A percentile compares a stretch with the other conserved stretches of the same genome.
Evolutionary conservation across 768 basidiomycete genomes (phyloP).

Genomic region (Coprinopsis sp.): DNA sequence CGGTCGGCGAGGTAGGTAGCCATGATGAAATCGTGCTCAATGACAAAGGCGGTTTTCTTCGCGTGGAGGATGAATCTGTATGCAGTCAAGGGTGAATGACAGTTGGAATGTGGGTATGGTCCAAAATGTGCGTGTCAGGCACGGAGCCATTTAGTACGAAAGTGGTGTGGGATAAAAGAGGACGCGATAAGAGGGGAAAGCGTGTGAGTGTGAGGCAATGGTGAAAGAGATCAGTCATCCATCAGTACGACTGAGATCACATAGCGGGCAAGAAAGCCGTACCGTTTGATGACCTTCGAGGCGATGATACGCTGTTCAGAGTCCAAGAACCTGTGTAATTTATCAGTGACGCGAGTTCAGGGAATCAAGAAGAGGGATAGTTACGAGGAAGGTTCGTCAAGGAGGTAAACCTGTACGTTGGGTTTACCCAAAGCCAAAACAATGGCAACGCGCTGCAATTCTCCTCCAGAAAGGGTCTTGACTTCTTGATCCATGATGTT

Average conservation of each 20-base stretch:
- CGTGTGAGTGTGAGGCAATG: too few species aligned
- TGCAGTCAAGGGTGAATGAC: background rate
- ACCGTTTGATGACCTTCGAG: conserved; percentile 96
- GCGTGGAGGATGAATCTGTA: conserved; percentile 87
- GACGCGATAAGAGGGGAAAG: too few species aligned
- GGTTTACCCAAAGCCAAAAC: conserved; percentile 78
- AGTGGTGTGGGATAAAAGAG: too few species aligned
- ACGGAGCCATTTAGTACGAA: too few species aligned
- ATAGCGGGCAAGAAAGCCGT: conserved; percentile 16
- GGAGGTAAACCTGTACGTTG: conserved; percentile 76
- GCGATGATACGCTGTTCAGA: conserved; percentile 99
- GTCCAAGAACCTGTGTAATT: conserved; percentile 75
- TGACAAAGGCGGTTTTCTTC: conserved; percentile 97
- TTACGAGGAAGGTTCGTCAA: conserved; percentile 88
- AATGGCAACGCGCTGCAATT: conserved; percentile 95
- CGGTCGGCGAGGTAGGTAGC: conserved; percentile 98
- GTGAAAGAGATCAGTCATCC: background rate
- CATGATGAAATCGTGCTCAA: conserved; percentile 99
- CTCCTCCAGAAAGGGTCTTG: conserved; percentile 96
- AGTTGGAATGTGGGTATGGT: background rate
- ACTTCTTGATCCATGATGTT: conserved; percentile 97
- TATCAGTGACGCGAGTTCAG: background rate
- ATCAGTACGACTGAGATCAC: background rate
- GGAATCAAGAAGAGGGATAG: conserved; percentile 16
- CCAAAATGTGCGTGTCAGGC: background rate